phyloP scores from a whole-genome alignment of 2,329 filamentous ascomycete species.

The Cryphonectria carpinicola region DNA sequence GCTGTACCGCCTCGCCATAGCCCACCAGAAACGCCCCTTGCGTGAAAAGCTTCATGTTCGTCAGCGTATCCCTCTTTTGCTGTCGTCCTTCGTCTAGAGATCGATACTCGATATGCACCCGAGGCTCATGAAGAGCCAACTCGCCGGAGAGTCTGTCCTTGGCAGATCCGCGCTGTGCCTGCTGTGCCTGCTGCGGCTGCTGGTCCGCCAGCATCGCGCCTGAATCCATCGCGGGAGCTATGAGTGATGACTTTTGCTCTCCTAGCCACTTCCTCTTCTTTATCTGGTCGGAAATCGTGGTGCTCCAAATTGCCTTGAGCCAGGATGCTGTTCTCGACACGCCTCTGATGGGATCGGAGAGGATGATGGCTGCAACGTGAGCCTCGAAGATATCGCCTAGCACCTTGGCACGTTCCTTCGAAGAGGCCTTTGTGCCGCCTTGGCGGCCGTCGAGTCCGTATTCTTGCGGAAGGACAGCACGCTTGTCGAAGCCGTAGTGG shows the following conservation, averaged over 20 bases:
- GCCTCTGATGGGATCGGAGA: constrained; percentile 68
- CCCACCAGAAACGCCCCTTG: constrained; percentile 69
- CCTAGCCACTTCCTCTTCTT: constrained; percentile 32
- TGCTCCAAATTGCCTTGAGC: constrained; percentile 76
- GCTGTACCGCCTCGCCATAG: constrained; percentile 65
- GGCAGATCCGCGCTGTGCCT: constrained; percentile 32
- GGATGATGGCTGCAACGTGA: constrained; percentile 79
- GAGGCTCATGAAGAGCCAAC: constrained; percentile 18
- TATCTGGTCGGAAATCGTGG: constrained; percentile 62
- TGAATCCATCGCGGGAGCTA: constrained; percentile 24
- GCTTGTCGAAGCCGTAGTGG: constrained; percentile 71
- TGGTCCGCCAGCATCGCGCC: constrained; percentile 13
- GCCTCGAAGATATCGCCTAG: constrained; percentile 89
- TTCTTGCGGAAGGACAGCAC: constrained; percentile 59
- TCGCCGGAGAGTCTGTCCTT: constrained; percentile 54
- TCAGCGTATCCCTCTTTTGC: constrained; percentile 56
- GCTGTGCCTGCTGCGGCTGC: constrained; percentile 22
- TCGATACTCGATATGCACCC: constrained; percentile 26
- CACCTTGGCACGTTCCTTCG: constrained; percentile 69
- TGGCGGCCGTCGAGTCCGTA: constrained; percentile 41
- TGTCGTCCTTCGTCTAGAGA: constrained; percentile 42
- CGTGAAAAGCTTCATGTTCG: constrained; percentile 60
- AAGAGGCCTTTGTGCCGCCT: constrained; percentile 45
- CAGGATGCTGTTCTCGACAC: constrained; percentile 66
- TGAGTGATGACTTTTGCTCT: constrained; percentile 15